A percentile compares a stretch with the other conserved stretches of the same genome.
Conservation (phyloP, 2,329 filamentous ascomycete genomes). For the Colletotrichum magnum region DNA sequence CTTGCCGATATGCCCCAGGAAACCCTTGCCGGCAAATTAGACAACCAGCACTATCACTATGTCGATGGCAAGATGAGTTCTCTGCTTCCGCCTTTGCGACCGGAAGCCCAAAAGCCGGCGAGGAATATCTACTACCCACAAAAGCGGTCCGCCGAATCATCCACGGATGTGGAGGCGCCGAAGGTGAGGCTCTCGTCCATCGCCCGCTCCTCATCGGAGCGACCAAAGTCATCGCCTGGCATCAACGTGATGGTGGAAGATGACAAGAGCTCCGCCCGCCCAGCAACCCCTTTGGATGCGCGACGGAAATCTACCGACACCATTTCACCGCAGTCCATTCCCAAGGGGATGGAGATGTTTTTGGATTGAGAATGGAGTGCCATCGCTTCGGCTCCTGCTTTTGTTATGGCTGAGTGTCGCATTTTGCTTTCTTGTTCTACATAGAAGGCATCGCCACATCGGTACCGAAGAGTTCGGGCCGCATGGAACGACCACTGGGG, state of each 20-base stretch:
- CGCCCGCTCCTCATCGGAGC: conserved; percentile 25
- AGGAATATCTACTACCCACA: conserved; percentile 41
- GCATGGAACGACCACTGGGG: conserved; percentile 9
- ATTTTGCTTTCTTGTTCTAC: conserved; percentile 22
- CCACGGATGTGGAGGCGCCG: not conserved
- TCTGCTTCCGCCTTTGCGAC: conserved; percentile 46
- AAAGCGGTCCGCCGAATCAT: not conserved
- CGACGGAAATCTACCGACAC: conserved; percentile 48
- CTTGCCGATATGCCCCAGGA: conserved; percentile 46
- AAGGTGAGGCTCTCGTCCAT: conserved; percentile 1
- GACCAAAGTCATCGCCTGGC: conserved; percentile 37
- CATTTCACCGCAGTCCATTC: conserved; percentile 60
- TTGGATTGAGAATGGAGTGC: conserved; percentile 47
- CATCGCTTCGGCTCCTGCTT: not conserved
- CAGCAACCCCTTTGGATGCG: conserved; percentile 31
- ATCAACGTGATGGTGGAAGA: conserved; percentile 5
- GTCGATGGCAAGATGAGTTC: conserved; percentile 42
- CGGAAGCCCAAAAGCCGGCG: conserved; percentile 40
- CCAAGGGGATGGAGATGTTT: conserved; percentile 56
- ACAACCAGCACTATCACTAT: conserved; percentile 43
- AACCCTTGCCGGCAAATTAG: conserved; percentile 43
- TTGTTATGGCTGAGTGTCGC: not conserved
- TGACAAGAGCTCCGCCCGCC: conserved; percentile 22
- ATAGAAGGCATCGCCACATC: conserved; percentile 26
- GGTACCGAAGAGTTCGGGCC: conserved; percentile 40